Evolutionary conservation across 768 basidiomycete species (phyloP), one percentile per base, ranked within the genome.

Genomic region (Asterophora lycoperdoides): DNA sequence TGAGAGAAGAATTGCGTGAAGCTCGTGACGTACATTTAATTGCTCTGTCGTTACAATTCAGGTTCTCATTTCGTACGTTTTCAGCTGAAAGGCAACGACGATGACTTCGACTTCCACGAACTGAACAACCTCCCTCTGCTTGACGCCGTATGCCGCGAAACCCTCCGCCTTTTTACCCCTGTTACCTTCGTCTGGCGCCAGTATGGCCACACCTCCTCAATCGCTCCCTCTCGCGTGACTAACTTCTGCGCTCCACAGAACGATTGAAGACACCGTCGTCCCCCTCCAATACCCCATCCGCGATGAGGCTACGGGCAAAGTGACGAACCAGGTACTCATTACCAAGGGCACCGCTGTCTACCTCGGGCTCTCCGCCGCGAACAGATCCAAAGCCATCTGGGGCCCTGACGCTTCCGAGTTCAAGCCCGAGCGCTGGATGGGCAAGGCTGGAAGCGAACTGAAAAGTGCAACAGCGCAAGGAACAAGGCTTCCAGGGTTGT

Each of bases 381-480:
- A 78, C 50, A 58, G 65, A 0, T 68, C 68, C 37, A 64, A 62
- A 14, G 64, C 64, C 10, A 53, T 77, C 14, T 80, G 75, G 76
- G 77, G 77, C 8, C 64, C 68, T 2, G 76, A 79, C 51, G 71
- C 72, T 2, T 33, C 62, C 11, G 71, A 76, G 49, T 77, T 74
- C 68, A 77, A 73, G 41, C 77, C 76, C 0, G 75, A 77, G 49
- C 59, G 77, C 15, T 80, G 78, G 77, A 57, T 77, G 3, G 58
- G 58, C 1, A 49, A 57, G 32, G 59, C 49, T 29, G 52, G 62
- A 17, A 61, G 58, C 1, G 54, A 61, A 5, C 8, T 49, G 13
- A 36, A 56, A 18, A 57, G 72, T 8, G 51, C 30, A 10, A 32
- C 30, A 3, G 30, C 30, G 30, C 4, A 32, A 13, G 30, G 30